Evolutionary conservation across 2,329 filamentous ascomycete species (phyloP), one percentile per base, ranked within the genome.

Genomic region (Talaromyces sp.): DNA sequence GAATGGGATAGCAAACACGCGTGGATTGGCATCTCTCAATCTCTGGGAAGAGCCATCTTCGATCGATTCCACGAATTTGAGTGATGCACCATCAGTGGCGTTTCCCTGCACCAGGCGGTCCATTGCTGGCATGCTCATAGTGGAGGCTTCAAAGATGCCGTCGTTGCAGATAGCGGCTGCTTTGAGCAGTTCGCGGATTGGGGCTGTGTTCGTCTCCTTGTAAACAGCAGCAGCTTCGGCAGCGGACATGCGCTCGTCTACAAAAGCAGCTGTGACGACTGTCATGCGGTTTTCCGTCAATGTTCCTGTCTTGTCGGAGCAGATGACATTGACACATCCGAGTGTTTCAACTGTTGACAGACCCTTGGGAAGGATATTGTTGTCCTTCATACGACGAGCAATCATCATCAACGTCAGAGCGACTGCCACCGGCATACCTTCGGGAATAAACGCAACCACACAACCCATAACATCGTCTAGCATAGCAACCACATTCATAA

Each of bases 301-400:
- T 0, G 67, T 72, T 41, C 89, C 88, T 0, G 88, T 91, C 75
- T 91, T 91, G 70, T 91, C 88, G 0, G 87, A 89, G 70, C 88
- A 90, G 36, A 91, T 85, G 9, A 89, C 83, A 1, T 86, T 89
- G 1, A 91, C 88, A 0, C 86, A 82, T 1, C 89, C 89, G 1
- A 91, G 79, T 0, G 88, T 91, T 71, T 91, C 89, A 0, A 91
- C 88, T 0, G 89, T 91, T 71, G 89, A 88, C 43, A 92, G 78
- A 0, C 86, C 89, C 74, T 91, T 92, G 80, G 88, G 91, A 5
- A 92, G 79, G 50, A 91, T 85, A 64, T 88, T 87, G 71, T 89
- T 85, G 70, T 86, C 84, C 63, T 82, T 82, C 89, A 92, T 91
- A 62, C 88, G 81, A 61, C 86, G 88, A 19, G 89, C 88, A 2